These are phyloP conservation scores for Metschnikowia picachoensis DNA, from an alignment of 805 yeast genomes.

Conservation along the genomic window DNA sequence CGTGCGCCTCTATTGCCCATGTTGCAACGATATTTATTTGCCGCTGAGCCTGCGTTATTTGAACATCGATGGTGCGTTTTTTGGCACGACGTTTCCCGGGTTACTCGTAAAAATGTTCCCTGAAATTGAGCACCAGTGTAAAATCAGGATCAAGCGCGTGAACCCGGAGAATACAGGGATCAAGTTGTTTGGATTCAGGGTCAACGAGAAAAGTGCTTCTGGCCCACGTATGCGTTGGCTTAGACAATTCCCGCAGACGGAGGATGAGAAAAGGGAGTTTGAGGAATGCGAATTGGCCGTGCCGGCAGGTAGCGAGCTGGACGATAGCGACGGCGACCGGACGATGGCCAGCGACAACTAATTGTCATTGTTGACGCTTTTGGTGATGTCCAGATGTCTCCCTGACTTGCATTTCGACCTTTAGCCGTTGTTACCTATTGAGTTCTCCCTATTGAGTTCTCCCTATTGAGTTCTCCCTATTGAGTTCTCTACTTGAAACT, in stretches of 20 bases:
- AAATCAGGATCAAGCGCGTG: constrained; percentile 44
- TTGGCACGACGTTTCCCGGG: constrained; percentile 95
- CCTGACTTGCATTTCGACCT: too few species aligned
- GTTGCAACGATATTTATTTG: constrained; percentile 85
- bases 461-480: too few species aligned
- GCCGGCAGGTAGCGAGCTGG: constrained; percentile 33
- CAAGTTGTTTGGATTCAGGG: constrained; percentile 82
- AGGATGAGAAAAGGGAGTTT: constrained; percentile 59
- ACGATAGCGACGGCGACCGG: constrained; percentile 35
- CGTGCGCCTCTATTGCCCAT: constrained; percentile 88
- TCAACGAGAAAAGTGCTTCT: constrained; percentile 65
- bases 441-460: too few species aligned
- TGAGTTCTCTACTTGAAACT: too few species aligned
- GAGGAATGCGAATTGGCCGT: constrained; percentile 59
- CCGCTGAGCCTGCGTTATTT: constrained; percentile 85
- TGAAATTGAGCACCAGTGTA: constrained; percentile 78
- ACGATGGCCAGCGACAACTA: constrained; percentile 41
- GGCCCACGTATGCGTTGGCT: constrained; percentile 98
- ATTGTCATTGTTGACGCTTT: too few species aligned
- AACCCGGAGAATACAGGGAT: constrained; percentile 60
- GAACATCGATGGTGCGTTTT: constrained; percentile 93
- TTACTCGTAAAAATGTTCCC: constrained; percentile 86
- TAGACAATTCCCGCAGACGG: constrained; percentile 67
- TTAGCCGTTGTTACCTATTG: too few species aligned
- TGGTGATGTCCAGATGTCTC: too few species aligned